These are phyloP conservation scores for Stenogyne calaminthoides DNA, from an alignment of 305 asterid genomes.

Conservation along the genomic window DNA sequence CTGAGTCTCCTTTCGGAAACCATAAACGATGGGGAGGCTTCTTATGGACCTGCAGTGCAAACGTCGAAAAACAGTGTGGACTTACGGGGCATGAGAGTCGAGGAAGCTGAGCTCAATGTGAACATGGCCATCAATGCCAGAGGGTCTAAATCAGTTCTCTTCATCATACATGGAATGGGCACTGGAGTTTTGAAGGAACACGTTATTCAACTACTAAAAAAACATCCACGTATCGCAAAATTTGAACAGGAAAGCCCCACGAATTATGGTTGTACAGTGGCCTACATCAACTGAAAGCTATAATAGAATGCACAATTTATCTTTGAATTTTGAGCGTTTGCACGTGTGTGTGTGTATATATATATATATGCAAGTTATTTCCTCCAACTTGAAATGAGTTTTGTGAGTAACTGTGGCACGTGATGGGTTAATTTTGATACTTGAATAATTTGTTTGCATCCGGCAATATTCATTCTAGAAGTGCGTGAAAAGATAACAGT, in stretches of 20 bases:
- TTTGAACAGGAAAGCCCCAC: slow-evolving; percentile 85
- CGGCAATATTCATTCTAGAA: slow-evolving; percentile 32
- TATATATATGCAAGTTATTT: background rate
- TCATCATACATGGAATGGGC: slow-evolving; percentile 95
- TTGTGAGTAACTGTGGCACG: slow-evolving; percentile 4
- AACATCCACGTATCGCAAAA: slow-evolving; percentile 71
- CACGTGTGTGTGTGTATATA: background rate
- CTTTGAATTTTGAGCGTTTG: background rate
- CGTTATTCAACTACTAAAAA: slow-evolving; percentile 52
- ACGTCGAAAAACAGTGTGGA: slow-evolving; percentile 81
- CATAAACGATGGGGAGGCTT: slow-evolving; percentile 39
- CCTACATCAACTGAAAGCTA: slow-evolving; percentile 65
- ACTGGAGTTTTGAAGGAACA: slow-evolving; percentile 83
- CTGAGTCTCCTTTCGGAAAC: slow-evolving; percentile 50
- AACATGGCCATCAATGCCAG: slow-evolving; percentile 64
- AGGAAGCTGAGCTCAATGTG: slow-evolving; percentile 74
- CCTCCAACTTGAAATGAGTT: background rate
- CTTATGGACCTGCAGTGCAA: slow-evolving; percentile 67
- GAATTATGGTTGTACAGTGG: slow-evolving; percentile 89
- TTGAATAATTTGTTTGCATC: slow-evolving; percentile 28
- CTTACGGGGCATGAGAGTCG: slow-evolving; percentile 83
- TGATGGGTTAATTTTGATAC: slow-evolving; percentile 18
- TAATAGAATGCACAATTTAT: slow-evolving; percentile 2
- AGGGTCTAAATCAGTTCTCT: slow-evolving; percentile 69
- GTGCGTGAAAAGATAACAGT: slow-evolving; percentile 26